Evolutionary conservation across 768 basidiomycete species (phyloP).

Genomic region (Piloderma croceum): DNA sequence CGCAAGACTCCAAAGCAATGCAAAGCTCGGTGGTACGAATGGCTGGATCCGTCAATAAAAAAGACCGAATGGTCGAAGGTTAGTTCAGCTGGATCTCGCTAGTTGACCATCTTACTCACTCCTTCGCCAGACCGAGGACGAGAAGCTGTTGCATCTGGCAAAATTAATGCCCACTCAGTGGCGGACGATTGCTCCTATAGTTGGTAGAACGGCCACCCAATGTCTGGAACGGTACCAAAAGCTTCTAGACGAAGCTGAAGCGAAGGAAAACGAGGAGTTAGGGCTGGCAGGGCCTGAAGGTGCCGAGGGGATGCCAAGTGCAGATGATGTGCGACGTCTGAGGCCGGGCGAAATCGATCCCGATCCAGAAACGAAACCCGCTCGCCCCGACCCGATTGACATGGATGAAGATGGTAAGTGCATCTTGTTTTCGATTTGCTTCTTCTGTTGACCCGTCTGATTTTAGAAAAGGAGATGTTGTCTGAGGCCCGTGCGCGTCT

Average conservation of each 20-base stretch:
- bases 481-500: conserved; percentile 97
- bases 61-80: conserved; percentile 99
- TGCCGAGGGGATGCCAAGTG: conserved; percentile 75
- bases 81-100: conserved; percentile 12
- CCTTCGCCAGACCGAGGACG: conserved; percentile 78
- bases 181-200: conserved; percentile 98
- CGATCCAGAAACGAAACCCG: conserved; percentile 97
- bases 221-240: conserved; percentile 98
- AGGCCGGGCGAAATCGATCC: conserved; percentile 98
- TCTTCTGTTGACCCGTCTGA: conserved; percentile 7
- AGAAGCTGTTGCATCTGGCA: conserved; percentile 94
- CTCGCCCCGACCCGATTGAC: conserved; percentile 97
- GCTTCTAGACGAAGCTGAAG: conserved; percentile 93
- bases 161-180: conserved; percentile 99
- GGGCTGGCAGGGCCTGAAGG: conserved; percentile 78
- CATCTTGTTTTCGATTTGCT: not conserved
- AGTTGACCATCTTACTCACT: not conserved
- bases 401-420: conserved; percentile 96
- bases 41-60: conserved; percentile 98
- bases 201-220: conserved; percentile 95
- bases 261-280: conserved; percentile 92
- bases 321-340: conserved; percentile 86
- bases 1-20: conserved; percentile 99
- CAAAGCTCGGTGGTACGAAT: conserved; percentile 99
- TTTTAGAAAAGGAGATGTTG: conserved; percentile 95